A percentile compares a stretch with the other conserved stretches of the same genome.
These are phyloP conservation scores for Phytophthora fragariaefolia DNA, from an alignment of 352 stramenopile genomes.

Conservation along the genomic window DNA sequence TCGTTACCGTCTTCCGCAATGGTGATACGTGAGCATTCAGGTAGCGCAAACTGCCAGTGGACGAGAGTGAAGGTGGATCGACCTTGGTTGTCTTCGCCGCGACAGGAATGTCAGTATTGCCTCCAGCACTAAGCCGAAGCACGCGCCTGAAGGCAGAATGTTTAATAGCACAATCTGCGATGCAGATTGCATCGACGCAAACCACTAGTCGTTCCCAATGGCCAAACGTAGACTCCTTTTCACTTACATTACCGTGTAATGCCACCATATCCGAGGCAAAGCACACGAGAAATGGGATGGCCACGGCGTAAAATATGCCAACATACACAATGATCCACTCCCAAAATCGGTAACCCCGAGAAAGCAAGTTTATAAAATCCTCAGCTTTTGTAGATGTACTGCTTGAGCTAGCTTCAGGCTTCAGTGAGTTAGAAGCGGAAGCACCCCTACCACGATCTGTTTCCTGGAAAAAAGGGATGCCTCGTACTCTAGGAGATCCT, in stretches of 20 bases:
- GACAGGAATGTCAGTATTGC: constrained; percentile 17
- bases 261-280: constrained; percentile 50
- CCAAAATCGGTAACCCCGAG: constrained; percentile 61
- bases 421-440: constrained; percentile 12
- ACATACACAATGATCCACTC: constrained; percentile 58
- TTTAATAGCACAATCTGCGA: constrained; percentile 63
- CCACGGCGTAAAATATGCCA: constrained; percentile 62
- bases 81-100: neutral
- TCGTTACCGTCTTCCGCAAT: neutral
- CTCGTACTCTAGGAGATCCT: neutral
- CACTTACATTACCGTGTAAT: constrained; percentile 18
- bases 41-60: constrained; percentile 4
- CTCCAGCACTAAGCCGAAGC: constrained; percentile 38
- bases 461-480: constrained; percentile 19
- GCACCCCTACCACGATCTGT: neutral
- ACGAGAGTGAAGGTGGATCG: neutral
- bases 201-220: constrained; percentile 49
- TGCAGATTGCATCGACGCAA: constrained; percentile 55
- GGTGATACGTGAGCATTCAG: neutral
- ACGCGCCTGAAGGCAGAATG: constrained; percentile 62
- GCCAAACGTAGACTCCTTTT: constrained; percentile 4
- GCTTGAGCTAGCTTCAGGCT: neutral
- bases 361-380: constrained; percentile 61
- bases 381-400: constrained; percentile 40
- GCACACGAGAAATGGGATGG: constrained; percentile 65